phyloP scores from a whole-genome alignment of 2,329 filamentous ascomycete genomes.

The Aureobasidium uvarum region DNA sequence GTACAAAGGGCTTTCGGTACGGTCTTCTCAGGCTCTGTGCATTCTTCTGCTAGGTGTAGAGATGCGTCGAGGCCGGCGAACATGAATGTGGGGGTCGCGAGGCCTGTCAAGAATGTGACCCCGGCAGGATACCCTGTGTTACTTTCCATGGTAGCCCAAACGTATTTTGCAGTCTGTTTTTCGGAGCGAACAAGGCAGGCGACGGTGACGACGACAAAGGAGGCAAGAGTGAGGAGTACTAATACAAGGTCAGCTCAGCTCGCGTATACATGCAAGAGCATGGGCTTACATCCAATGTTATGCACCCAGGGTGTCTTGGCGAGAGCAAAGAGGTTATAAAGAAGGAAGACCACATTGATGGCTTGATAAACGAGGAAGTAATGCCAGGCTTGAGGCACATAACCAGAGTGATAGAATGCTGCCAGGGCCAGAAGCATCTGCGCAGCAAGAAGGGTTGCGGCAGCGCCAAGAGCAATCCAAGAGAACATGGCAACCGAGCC shows the following conservation, averaged over 20 bases:
- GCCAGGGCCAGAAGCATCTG: slow-evolving; percentile 27
- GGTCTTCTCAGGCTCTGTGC: slow-evolving; percentile 44
- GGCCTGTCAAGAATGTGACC: slow-evolving; percentile 31
- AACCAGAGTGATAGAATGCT: slow-evolving; percentile 27
- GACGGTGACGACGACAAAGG: slow-evolving; percentile 38
- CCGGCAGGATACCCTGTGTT: slow-evolving; percentile 48
- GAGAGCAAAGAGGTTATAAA: slow-evolving; percentile 60
- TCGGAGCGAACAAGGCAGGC: slow-evolving; percentile 47
- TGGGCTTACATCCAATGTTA: slow-evolving; percentile 51
- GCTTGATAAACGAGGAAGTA: slow-evolving; percentile 28
- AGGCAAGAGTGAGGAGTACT: slow-evolving; percentile 45
- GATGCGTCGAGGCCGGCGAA: slow-evolving; percentile 32
- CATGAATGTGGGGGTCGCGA: slow-evolving; percentile 33
- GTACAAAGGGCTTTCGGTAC: slow-evolving; percentile 53
- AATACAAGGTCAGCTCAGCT: slow-evolving; percentile 30
- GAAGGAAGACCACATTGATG: slow-evolving; percentile 46
- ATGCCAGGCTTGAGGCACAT: slow-evolving; percentile 25
- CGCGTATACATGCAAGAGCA: slow-evolving; percentile 42
- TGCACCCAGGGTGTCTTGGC: slow-evolving; percentile 53
- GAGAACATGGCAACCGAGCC: slow-evolving; percentile 21
- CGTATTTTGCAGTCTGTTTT: slow-evolving; percentile 44
- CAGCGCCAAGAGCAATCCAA: slow-evolving; percentile 30
- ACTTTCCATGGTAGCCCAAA: slow-evolving; percentile 55
- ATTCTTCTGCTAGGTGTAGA: slow-evolving; percentile 33
- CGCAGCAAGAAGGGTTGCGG: slow-evolving; percentile 30